phyloP scores from a whole-genome alignment of 352 stramenopile genomes.

The Blastocystis sp. region DNA sequence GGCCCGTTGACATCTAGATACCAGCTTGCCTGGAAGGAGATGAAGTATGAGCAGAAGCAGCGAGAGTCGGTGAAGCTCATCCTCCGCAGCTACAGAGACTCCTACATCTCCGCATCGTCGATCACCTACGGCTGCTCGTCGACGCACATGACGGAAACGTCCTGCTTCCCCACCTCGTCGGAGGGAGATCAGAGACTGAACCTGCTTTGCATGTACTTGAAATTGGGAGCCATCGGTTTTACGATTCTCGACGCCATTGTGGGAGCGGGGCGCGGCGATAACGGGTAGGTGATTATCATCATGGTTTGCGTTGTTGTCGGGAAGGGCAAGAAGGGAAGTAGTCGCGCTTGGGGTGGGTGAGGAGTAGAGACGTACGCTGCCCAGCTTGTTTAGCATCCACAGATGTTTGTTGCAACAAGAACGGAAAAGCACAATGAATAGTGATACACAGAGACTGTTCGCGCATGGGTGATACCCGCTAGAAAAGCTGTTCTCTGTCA shows the following conservation, averaged over 20 bases:
- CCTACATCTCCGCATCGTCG: slow-evolving; percentile 19
- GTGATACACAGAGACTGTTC: too few species aligned
- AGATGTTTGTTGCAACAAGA: too few species aligned
- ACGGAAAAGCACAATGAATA: too few species aligned
- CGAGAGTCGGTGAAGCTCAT: background rate
- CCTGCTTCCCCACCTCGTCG: slow-evolving; percentile 35
- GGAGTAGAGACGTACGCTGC: background rate
- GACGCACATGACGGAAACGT: background rate
- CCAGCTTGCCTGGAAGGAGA: slow-evolving; percentile 15
- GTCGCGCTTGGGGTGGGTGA: background rate
- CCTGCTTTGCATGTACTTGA: slow-evolving; percentile 18
- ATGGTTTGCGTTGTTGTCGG: background rate
- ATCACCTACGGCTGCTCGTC: slow-evolving; percentile 26
- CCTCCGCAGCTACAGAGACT: slow-evolving; percentile 37
- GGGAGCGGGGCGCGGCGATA: background rate
- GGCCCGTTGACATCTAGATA: slow-evolving; percentile 11
- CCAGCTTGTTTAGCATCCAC: too few species aligned
- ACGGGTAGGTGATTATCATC: slow-evolving; percentile 7
- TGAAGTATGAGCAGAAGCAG: background rate
- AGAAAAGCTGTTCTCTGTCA: too few species aligned
- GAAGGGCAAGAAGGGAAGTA: background rate
- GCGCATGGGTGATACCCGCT: too few species aligned
- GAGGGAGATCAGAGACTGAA: background rate
- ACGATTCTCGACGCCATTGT: slow-evolving; percentile 20
- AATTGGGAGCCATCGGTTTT: slow-evolving; percentile 53